Conservation (phyloP, 371 early-diverging fungal species). For the Fennellomyces sp. region DNA sequence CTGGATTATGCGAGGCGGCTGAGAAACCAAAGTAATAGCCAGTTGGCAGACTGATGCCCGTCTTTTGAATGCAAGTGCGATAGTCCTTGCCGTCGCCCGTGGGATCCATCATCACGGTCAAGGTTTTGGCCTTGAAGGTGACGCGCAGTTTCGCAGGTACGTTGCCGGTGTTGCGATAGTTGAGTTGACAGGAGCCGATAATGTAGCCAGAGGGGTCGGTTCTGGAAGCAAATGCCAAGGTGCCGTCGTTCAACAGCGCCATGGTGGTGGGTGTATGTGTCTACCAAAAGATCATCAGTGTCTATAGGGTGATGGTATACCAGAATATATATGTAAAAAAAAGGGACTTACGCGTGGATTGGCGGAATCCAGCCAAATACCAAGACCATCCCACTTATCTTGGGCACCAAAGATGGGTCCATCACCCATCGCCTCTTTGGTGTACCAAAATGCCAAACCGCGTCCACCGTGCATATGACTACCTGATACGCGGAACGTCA, state of each 20-base stretch:
- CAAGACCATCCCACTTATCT: slow-evolving; percentile 76
- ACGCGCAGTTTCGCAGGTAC: slow-evolving; percentile 63
- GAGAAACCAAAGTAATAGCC: slow-evolving; percentile 85
- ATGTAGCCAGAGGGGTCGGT: slow-evolving; percentile 50
- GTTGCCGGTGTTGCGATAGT: slow-evolving; percentile 69
- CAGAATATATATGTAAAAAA: neutral
- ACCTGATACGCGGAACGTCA: slow-evolving; percentile 70
- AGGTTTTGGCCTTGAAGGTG: slow-evolving; percentile 60
- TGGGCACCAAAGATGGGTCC: slow-evolving; percentile 76
- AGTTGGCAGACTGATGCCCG: slow-evolving; percentile 65
- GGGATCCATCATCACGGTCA: slow-evolving; percentile 65
- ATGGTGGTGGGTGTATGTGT: slow-evolving; percentile 65
- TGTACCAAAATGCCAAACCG: slow-evolving; percentile 91
- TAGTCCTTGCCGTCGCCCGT: slow-evolving; percentile 61
- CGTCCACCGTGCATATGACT: slow-evolving; percentile 71
- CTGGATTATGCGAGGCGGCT: slow-evolving; percentile 38
- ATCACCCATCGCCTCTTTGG: slow-evolving; percentile 55
- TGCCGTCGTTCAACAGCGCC: slow-evolving; percentile 76
- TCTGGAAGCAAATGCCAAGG: slow-evolving; percentile 42
- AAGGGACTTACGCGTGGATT: slow-evolving; percentile 51
- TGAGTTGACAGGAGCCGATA: slow-evolving; percentile 70
- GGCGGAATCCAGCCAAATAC: slow-evolving; percentile 71
- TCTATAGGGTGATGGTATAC: neutral
- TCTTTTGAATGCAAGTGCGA: slow-evolving; percentile 64
- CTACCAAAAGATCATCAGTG: slow-evolving; percentile 25